Evolutionary conservation across 805 yeast genomes (phyloP).

Genomic region (Myxozyma vanderwaltii): DNA sequence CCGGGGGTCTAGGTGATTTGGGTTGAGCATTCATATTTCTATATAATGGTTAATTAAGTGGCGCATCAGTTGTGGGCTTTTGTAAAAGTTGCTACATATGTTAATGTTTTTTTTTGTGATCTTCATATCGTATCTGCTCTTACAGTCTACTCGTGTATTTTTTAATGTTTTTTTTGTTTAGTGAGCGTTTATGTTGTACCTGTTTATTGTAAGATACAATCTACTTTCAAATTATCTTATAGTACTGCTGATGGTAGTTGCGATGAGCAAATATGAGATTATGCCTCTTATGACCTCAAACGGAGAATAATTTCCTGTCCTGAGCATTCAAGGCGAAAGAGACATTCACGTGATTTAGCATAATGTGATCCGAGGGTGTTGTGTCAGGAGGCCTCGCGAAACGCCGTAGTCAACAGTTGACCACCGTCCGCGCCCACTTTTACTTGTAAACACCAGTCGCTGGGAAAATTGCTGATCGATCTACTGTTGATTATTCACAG

Average conservation of each 20-base stretch:
- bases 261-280: too few species aligned
- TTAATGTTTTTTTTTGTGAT: background rate
- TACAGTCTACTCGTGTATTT: background rate
- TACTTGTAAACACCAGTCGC: too few species aligned
- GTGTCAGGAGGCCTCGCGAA: too few species aligned
- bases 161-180: background rate
- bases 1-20: slow-evolving; percentile 10
- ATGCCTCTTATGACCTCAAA: too few species aligned
- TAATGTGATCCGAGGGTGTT: too few species aligned
- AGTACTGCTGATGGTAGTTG: too few species aligned
- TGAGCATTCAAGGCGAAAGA: too few species aligned
- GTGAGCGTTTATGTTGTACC: background rate
- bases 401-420: too few species aligned
- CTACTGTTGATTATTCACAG: background rate
- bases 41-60: slow-evolving; percentile 16
- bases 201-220: background rate
- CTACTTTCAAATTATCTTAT: background rate
- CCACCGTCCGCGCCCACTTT: too few species aligned
- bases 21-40: slow-evolving; percentile 16
- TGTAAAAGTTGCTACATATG: slow-evolving; percentile 11
- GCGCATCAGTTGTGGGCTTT: slow-evolving; percentile 16
- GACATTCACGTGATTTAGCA: too few species aligned
- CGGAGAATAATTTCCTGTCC: too few species aligned
- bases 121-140: background rate
- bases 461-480: too few species aligned